Evolutionary conservation across 352 stramenopile species (phyloP).

Genomic region (Phytophthora europaea): DNA sequence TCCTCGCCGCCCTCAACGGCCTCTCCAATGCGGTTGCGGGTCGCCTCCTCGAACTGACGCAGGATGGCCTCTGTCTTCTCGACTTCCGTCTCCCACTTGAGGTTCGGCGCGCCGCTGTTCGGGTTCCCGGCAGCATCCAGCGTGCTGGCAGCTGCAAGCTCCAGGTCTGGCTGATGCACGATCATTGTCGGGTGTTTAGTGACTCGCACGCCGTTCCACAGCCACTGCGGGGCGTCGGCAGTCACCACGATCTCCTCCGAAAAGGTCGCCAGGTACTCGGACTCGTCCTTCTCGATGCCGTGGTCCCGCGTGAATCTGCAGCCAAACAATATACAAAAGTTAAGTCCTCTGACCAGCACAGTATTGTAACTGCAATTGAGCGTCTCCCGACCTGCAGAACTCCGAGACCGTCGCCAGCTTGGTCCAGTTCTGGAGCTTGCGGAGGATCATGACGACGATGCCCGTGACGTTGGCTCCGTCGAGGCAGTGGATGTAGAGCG

Average conservation of each 20-base stretch:
- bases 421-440: slow-evolving; percentile 91
- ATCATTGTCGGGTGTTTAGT: slow-evolving; percentile 91
- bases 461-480: slow-evolving; percentile 89
- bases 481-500: slow-evolving; percentile 91
- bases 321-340: not conserved
- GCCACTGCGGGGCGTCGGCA: slow-evolving; percentile 76
- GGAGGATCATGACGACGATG: slow-evolving; percentile 90
- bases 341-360: not conserved
- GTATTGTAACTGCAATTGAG: not conserved
- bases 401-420: slow-evolving; percentile 86
- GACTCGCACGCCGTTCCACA: slow-evolving; percentile 88
- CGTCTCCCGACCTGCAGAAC: slow-evolving; percentile 66
- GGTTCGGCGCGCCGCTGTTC: slow-evolving; percentile 47
- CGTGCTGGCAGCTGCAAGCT: slow-evolving; percentile 44
- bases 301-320: slow-evolving; percentile 86
- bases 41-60: slow-evolving; percentile 83
- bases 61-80: slow-evolving; percentile 88
- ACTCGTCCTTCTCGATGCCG: slow-evolving; percentile 89
- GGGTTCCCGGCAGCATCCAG: slow-evolving; percentile 47
- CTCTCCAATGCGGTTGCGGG: slow-evolving; percentile 70
- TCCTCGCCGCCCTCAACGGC: slow-evolving; percentile 63
- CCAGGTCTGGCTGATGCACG: slow-evolving; percentile 81
- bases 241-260: slow-evolving; percentile 88
- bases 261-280: slow-evolving; percentile 83
- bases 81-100: slow-evolving; percentile 84